Base-by-base conservation (phyloP, 352 stramenopile genomes). In the Phytophthora multivora region DNA sequence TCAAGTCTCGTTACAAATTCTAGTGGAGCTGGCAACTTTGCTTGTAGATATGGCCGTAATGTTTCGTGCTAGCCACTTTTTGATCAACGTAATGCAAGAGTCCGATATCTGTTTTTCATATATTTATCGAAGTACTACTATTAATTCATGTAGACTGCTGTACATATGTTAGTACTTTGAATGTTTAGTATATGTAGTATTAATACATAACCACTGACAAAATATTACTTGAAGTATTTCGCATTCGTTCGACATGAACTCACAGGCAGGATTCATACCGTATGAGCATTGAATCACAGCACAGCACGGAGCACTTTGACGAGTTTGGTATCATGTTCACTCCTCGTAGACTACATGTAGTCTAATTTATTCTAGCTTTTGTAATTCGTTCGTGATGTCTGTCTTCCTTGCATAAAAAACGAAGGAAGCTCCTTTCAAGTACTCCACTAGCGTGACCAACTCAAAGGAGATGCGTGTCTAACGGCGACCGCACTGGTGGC, bases 1-100 rank as follows among this genome's bases (percentile, higher is more conserved):
- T 67, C 28, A 66, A 59, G 38, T 54, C 57, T 5, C 63, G 63
- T 21, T 71, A 66, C 30, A 57, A 54, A 4, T 71, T 69, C 19
- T 60, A 60, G 18, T 18, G 25, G 30, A 28, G 23, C 9, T 42
- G 16, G 19, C 18, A 23, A 45, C 12, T 38, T 33, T 51, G 13
- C 19, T 30, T 58, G 38, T 50, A 39, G 10, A 16, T 40, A 21
- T 21, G 39, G 18, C 9, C 4, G 10, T 26, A 33, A 8, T 28
- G 30, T 52, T 51, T 39, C 3, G 8, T 51, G 40, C 36, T 15
- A 49, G 53, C 41, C n/a, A 35, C 35, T 15, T 38, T 45, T 31
- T 43, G 25, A 19, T 25, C 35, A 50, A 53, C 23, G 15, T 59
- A 33, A 56, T 47, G 35, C 35, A 46, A 30, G 31, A 23, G 23